Base-by-base conservation (phyloP, 306 rosid species). In the Citrullus amarus region DNA sequence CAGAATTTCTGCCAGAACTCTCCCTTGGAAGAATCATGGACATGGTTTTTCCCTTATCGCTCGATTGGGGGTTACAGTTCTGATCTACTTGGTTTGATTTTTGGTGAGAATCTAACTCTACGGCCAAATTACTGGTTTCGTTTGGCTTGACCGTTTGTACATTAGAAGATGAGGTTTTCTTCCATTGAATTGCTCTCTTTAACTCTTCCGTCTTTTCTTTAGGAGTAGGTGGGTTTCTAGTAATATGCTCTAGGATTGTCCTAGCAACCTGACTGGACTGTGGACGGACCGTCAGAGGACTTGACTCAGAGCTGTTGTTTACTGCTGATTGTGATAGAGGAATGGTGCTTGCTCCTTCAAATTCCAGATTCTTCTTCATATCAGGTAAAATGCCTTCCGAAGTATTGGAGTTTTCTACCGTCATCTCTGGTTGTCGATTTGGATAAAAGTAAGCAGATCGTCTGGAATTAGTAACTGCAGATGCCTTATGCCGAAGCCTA, bases 181-280 rank as follows among this genome's bases (percentile, higher is more conserved):
- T 91, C 95, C 91, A 87, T 41, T 82, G 79, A 72, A 80, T 79
- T 16, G 90, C 93, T 81, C 87, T 85, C 88, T 85, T 89, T 76
- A 94, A 81, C 88, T 94, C 98, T 25, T 86, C 88, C 22, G 87
- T 85, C 86, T 92, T 94, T 44, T 89, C 92, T 79, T 82, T 92
- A 22, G 93, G 93, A 79, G 97, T 92, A 57, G 96, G 89, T 10
- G 82, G 66, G 77, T 81, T 88, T 92, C 97, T 87, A 81, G 87
- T 90, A 60, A 92, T 80, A 80, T 89, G 98, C 78, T 94, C 97
- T 86, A 94, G 84, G 77, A 94, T 94, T 78, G 89, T 84, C 88
- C 89, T 88, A 50, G 97, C 96, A 86, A 94, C 85, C 86, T 85
- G 90, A 85, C 89, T 86, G 55, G 92, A 80, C 80, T 86, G 92